Evolutionary conservation across 768 basidiomycete species (phyloP).

Genomic region (Pulveroboletus frians): DNA sequence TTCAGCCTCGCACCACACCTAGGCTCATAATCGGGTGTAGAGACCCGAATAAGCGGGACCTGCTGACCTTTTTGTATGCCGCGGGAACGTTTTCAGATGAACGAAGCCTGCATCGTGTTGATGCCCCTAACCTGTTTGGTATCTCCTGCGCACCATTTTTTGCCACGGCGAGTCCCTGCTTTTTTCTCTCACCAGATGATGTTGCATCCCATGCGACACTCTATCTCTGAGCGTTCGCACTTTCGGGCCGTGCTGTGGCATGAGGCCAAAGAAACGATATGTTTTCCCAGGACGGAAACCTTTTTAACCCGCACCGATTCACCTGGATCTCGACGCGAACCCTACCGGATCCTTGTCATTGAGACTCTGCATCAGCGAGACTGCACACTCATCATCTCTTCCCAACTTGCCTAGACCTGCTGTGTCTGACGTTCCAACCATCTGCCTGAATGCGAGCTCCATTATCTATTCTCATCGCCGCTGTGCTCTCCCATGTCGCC

Average conservation of each 20-base stretch:
- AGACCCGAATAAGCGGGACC: slow-evolving; percentile 7
- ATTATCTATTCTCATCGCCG: slow-evolving; percentile 21
- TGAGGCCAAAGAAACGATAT: slow-evolving; percentile 12
- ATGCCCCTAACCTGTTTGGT: slow-evolving; percentile 8
- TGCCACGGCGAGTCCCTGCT: background rate
- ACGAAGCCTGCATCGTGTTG: slow-evolving; percentile 30
- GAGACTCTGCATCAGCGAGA: background rate
- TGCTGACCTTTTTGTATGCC: slow-evolving; percentile 4
- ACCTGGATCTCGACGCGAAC: background rate
- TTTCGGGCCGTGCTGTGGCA: slow-evolving; percentile 15
- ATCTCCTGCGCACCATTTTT: slow-evolving; percentile 6
- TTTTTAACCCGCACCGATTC: slow-evolving; percentile 11
- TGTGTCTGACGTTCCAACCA: background rate
- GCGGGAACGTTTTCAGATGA: slow-evolving; percentile 7
- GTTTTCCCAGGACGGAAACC: slow-evolving; percentile 26
- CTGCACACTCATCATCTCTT: background rate
- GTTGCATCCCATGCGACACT: background rate
- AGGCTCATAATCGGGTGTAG: slow-evolving; percentile 16
- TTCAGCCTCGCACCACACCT: background rate
- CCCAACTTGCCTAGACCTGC: too few relatives aligned
- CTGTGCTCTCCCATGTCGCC: slow-evolving; percentile 24
- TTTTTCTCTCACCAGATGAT: slow-evolving; percentile 3
- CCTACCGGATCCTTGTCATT: background rate
- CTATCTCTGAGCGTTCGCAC: slow-evolving; percentile 15
- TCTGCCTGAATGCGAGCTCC: slow-evolving; percentile 21